These are phyloP conservation scores for Metschnikowia continentalis DNA, from an alignment of 805 yeast genomes.

Conservation along the genomic window DNA sequence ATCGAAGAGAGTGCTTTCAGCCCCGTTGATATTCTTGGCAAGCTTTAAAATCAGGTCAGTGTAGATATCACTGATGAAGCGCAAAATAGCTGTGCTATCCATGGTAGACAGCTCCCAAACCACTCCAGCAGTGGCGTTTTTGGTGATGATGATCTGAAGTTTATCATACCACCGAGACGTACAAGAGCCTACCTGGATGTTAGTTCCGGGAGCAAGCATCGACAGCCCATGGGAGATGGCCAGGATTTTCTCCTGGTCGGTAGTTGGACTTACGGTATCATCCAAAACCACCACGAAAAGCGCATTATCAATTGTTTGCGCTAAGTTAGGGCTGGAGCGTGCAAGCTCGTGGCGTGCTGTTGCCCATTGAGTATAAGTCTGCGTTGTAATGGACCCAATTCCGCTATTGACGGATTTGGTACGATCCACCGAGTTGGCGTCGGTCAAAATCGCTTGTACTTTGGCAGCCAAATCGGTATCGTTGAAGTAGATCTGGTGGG, in stretches of 20 bases:
- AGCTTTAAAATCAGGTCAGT: conserved; percentile 54
- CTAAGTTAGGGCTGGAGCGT: conserved; percentile 31
- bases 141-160: conserved; percentile 49
- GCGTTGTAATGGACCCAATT: conserved; percentile 54
- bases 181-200: conserved; percentile 53
- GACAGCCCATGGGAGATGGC: conserved; percentile 53
- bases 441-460: conserved; percentile 41
- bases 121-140: conserved; percentile 55
- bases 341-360: conserved; percentile 40
- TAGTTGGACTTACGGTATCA: conserved; percentile 37
- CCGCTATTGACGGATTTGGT: conserved; percentile 42
- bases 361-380: conserved; percentile 47
- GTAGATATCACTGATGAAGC: conserved; percentile 55
- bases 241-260: conserved; percentile 46
- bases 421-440: conserved; percentile 30
- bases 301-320: conserved; percentile 44
- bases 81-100: conserved; percentile 55
- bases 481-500: conserved; percentile 46
- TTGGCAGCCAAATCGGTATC: conserved; percentile 48
- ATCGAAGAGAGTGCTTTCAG: conserved; percentile 50
- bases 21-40: conserved; percentile 55
- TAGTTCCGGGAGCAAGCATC: conserved; percentile 36
- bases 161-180: conserved; percentile 60
- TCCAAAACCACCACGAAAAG: conserved; percentile 52
- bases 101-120: conserved; percentile 56